Evolutionary conservation across 2,329 filamentous ascomycete species (phyloP), one percentile per base, ranked within the genome.

Genomic region (Diplodia corticola): DNA sequence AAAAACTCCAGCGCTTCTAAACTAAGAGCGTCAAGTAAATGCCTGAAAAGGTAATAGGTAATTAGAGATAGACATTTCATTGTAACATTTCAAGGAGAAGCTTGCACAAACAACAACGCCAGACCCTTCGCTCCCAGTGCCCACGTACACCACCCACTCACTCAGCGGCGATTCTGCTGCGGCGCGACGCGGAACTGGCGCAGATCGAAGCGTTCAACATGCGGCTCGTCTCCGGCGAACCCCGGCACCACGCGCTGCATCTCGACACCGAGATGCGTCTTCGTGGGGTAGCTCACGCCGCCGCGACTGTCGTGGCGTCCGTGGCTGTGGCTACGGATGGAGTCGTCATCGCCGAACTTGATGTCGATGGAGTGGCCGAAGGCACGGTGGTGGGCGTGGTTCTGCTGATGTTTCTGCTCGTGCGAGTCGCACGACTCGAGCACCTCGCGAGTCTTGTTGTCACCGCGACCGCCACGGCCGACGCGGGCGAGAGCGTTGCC

Each of bases 401-500:
- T 5, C 3, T 44, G 40, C 40, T 44, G 15, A 5, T 40, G 40
- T n/a, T n/a, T n/a, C 40, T n/a, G 17, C 40, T 44, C 40, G 40
- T 44, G 40, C 22, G 59, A 63, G n/a, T 37, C 59, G 46, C 50
- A 26, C 24, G 50, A 55, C 37, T 53, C 50, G 35, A 64, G 49
- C 30, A 10, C 30, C 24, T 64, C 61, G 50, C 50, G 61, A 17
- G 50, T 33, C 20, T 64, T 64, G 50, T 26, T 33, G 30, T 2
- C 30, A 33, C 30, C 10, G 5, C n/a, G 26, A 3, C 1, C 6
- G 28, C 28, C 26, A 35, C 37, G 51, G 33, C 50, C 61, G n/a
- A 64, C 17, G 49, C 50, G 63, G 80, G 97, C 96, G 91, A 96
- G 96, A 84, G 84, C 77, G 49, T 72, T 70, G 67, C 65, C 64